These are phyloP conservation scores for Podospora australis DNA, from an alignment of 495 filamentous ascomycete species.

Conservation along the genomic window DNA sequence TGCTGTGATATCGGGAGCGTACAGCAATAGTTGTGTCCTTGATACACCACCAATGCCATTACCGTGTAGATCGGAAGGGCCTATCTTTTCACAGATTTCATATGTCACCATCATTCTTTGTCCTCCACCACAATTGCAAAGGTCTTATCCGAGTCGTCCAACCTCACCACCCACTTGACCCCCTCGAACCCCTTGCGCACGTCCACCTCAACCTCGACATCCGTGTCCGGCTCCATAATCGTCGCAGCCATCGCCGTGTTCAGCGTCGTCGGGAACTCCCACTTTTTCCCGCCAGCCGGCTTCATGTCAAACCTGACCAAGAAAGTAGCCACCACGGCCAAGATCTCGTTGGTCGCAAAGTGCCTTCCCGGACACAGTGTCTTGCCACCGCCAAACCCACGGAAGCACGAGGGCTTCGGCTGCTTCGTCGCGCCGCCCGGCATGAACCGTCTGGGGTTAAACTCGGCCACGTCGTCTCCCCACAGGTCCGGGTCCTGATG, in stretches of 20 bases:
- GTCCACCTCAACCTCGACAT: conserved; percentile 26
- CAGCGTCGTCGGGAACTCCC: conserved; percentile 18
- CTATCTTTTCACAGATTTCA: too few species aligned
- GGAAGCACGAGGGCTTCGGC: conserved; percentile 20
- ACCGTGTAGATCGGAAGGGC: too few species aligned
- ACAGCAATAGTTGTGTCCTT: too few species aligned
- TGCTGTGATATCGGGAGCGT: too few species aligned
- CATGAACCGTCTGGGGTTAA: not conserved
- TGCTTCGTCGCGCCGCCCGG: conserved; percentile 15
- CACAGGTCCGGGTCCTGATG: conserved; percentile 14
- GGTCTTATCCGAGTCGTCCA: conserved; percentile 24
- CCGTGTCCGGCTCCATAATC: conserved; percentile 25
- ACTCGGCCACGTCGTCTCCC: not conserved
- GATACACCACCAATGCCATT: too few species aligned
- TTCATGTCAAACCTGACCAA: conserved; percentile 20
- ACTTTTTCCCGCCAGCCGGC: conserved; percentile 4
- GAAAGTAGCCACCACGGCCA: conserved; percentile 29
- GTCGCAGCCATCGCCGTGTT: conserved; percentile 20
- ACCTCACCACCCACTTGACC: conserved; percentile 13
- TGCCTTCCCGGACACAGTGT: conserved; percentile 45
- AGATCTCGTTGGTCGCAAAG: conserved; percentile 49
- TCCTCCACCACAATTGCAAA: conserved; percentile 26
- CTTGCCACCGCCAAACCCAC: conserved; percentile 49
- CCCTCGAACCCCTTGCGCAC: conserved; percentile 19
- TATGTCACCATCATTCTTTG: too few species aligned